Conservation (phyloP, 2,329 filamentous ascomycete species). For the Colletotrichum cuscutae region DNA sequence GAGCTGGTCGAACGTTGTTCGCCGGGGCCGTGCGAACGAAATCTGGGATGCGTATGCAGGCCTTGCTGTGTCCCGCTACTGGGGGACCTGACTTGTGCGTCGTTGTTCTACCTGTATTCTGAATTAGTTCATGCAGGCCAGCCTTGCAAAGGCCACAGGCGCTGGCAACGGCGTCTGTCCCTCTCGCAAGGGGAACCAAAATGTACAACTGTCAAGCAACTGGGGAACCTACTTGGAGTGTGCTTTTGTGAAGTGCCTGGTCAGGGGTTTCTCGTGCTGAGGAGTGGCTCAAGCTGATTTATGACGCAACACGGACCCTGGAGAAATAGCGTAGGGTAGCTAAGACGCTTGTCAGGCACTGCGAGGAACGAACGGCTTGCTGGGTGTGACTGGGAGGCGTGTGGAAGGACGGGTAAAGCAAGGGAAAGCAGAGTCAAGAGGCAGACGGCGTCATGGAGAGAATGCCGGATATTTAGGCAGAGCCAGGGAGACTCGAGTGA, state of each 20-base stretch:
- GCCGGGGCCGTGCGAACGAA: slow-evolving; percentile 31
- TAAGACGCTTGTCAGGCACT: neutral
- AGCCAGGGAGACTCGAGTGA: slow-evolving; percentile 29
- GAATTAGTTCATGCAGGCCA: slow-evolving; percentile 36
- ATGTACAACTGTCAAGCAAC: slow-evolving; percentile 18
- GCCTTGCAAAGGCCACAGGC: slow-evolving; percentile 28
- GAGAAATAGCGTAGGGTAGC: neutral
- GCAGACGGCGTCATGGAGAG: slow-evolving; percentile 17
- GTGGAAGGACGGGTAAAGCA: neutral
- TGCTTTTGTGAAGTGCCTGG: neutral
- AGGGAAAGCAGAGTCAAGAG: slow-evolving; percentile 30
- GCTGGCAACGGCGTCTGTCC: slow-evolving; percentile 2
- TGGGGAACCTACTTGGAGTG: slow-evolving; percentile 10
- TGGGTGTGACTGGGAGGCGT: slow-evolving; percentile 7
- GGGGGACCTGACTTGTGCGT: slow-evolving; percentile 28
- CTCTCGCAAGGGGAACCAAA: slow-evolving; percentile 21
- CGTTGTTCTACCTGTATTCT: slow-evolving; percentile 21
- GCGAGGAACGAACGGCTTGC: slow-evolving; percentile 1
- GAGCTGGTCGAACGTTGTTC: slow-evolving; percentile 31
- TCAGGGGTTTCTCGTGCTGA: slow-evolving; percentile 15
- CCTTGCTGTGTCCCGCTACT: slow-evolving; percentile 24
- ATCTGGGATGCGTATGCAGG: slow-evolving; percentile 31
- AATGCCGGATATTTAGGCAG: slow-evolving; percentile 35
- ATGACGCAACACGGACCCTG: slow-evolving; percentile 27
- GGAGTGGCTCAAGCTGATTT: slow-evolving; percentile 19